These are phyloP conservation scores for Mucor plumbeus DNA, from an alignment of 371 early-diverging fungal species.

Conservation along the genomic window DNA sequence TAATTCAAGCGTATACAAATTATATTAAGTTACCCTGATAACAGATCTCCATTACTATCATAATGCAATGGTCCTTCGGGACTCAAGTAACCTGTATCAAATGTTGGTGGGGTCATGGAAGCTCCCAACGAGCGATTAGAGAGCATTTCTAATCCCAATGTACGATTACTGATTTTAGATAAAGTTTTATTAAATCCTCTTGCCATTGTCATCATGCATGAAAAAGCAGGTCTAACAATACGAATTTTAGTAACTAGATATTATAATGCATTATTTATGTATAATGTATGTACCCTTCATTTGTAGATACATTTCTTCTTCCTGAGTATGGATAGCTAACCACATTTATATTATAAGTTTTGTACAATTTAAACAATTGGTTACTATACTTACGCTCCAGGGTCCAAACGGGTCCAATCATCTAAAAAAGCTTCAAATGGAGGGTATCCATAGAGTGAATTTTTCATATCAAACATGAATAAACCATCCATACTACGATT, in stretches of 20 bases:
- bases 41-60: constrained; percentile 56
- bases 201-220: constrained; percentile 64
- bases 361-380: too few species aligned
- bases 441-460: constrained; percentile 49
- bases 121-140: constrained; percentile 45
- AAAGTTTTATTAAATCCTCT: constrained; percentile 43
- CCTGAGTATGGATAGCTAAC: constrained; percentile 60
- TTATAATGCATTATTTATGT: background rate
- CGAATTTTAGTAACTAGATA: background rate
- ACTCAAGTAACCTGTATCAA: constrained; percentile 59
- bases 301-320: constrained; percentile 51
- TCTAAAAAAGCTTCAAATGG: constrained; percentile 57
- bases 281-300: constrained; percentile 51
- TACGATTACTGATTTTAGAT: constrained; percentile 38
- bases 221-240: constrained; percentile 38
- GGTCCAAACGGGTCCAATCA: constrained; percentile 50
- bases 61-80: constrained; percentile 59
- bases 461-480: constrained; percentile 58
- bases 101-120: constrained; percentile 41
- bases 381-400: constrained; percentile 33
- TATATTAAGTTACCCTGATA: constrained; percentile 34
- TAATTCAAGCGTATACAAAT: background rate
- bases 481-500: constrained; percentile 30
- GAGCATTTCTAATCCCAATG: constrained; percentile 40
- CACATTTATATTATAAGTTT: background rate